These are phyloP conservation scores for Ephemerocybe angulata DNA, from an alignment of 768 basidiomycete species.

Conservation along the genomic window DNA sequence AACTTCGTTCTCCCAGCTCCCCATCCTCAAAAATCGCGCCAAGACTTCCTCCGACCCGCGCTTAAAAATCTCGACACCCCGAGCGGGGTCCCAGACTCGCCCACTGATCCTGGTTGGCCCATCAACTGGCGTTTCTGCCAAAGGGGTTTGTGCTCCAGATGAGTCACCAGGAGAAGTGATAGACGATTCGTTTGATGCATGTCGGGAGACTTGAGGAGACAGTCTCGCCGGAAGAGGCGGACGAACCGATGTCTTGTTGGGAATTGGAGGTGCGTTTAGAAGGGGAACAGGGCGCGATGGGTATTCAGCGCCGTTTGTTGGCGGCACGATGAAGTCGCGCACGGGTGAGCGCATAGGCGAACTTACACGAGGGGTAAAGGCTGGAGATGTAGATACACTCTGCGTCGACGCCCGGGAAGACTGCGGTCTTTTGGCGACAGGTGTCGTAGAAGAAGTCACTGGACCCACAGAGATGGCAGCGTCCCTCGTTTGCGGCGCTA, in stretches of 20 bases:
- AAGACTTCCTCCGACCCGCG: conserved; percentile 85
- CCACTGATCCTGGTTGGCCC: conserved; percentile 42
- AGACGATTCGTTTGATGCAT: conserved; percentile 49
- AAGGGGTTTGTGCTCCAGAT: conserved; percentile 47
- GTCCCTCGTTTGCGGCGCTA: background rate
- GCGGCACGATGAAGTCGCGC: conserved; percentile 23
- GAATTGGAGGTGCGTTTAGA: conserved; percentile 14
- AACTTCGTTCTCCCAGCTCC: conserved; percentile 61
- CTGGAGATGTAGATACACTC: conserved; percentile 1
- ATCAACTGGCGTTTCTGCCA: conserved; percentile 27
- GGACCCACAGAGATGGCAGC: background rate
- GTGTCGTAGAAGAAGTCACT: background rate
- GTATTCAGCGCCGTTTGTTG: conserved; percentile 8
- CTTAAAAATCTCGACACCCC: conserved; percentile 84
- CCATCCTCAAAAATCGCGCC: conserved; percentile 76
- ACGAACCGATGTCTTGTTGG: conserved; percentile 5
- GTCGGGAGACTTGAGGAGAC: conserved; percentile 30
- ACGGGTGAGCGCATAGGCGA: conserved; percentile 22
- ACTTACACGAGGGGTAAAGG: conserved; percentile 6
- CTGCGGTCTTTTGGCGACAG: background rate
- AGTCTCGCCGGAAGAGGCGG: conserved; percentile 16
- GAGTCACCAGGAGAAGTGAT: conserved; percentile 54
- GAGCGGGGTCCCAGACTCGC: conserved; percentile 82
- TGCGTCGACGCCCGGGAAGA: background rate
- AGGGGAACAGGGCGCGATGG: conserved; percentile 8